Base-by-base conservation (phyloP, 495 filamentous ascomycete genomes). In the Zalerion maritima region DNA sequence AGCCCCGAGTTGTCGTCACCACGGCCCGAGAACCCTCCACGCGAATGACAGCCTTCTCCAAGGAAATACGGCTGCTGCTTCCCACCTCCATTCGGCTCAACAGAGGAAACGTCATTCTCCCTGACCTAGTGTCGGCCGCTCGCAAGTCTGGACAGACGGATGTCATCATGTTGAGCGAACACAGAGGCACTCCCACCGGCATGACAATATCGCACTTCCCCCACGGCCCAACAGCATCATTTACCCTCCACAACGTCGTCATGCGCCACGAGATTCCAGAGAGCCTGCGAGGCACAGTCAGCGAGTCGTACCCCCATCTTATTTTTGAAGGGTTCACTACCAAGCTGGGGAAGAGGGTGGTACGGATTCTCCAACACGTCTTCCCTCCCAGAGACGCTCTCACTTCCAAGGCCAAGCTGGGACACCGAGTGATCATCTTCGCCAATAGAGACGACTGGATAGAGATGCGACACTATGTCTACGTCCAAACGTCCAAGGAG, bases 321-420 rank as follows among this genome's bases (percentile, higher is more conserved):
- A 76, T 99, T 36, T 96, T 99, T 38, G 89, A 99, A 45, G 81
- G 82, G 7, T 99, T 99, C 60, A 77, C 59, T 9, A 81, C 80
- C 11, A 67, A 63, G 28, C 59, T 99, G n/a, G 89, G 89, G 26
- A 62, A 68, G 37, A 69, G 91, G 3, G 73, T 94, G 3, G 78
- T 86, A 19, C 85, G 87, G 49, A 81, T 96, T 21, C 50, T 99
- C 21, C 89, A 94, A 55, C 87, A 99, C 47, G 59, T 99, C 24
- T 99, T 91, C 43, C 89, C 89, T 1, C 89, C 89, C 0, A 67
- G 89, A 19, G 89, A 96, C 41, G 59, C 68, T 2, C 68, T 69
- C 16, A 65, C 60, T 1, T 66, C 47, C 32, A 70, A 63, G 28
- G 49, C 56, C 24, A 91, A 84, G 46, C 59, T 87, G 12, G 91